A percentile compares a stretch with the other conserved stretches of the same genome.
Evolutionary conservation across 2,329 filamentous ascomycete species (phyloP).

Genomic region (Sarocladium strictum): DNA sequence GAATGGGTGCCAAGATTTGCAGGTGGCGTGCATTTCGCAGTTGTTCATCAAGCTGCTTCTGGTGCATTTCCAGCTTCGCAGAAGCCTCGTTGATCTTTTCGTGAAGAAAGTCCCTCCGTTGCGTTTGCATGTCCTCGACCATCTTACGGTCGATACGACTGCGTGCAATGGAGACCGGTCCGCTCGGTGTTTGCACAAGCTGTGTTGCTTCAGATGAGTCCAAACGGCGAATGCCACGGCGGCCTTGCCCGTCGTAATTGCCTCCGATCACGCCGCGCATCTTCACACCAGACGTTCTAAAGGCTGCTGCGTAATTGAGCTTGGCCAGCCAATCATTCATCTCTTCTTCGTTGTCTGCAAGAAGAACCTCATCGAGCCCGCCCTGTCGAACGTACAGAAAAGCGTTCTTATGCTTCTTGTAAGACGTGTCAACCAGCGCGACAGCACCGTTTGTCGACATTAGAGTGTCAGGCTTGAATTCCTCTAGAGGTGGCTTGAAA

Average conservation of each 20-base stretch:
- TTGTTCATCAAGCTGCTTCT: constrained; percentile 76
- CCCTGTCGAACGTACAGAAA: constrained; percentile 87
- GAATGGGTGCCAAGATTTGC: constrained; percentile 81
- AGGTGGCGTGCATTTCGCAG: constrained; percentile 87
- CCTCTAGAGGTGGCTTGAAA: constrained; percentile 82
- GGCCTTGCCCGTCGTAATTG: constrained; percentile 76
- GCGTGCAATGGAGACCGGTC: constrained; percentile 67
- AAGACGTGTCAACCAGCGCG: constrained; percentile 76
- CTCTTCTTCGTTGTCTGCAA: constrained; percentile 85
- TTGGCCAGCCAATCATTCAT: constrained; percentile 97
- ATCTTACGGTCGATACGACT: constrained; percentile 75
- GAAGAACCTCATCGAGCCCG: constrained; percentile 80
- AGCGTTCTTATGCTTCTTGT: constrained; percentile 93
- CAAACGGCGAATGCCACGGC: constrained; percentile 65
- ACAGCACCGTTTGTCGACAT: constrained; percentile 94
- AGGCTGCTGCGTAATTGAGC: constrained; percentile 92
- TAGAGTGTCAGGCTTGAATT: constrained; percentile 89
- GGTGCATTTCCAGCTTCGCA: constrained; percentile 64
- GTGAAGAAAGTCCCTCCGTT: constrained; percentile 75
- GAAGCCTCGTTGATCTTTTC: constrained; percentile 80
- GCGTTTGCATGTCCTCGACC: constrained; percentile 77
- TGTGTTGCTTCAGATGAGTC: constrained; percentile 56
- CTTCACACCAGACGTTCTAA: constrained; percentile 82
- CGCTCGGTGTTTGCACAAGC: constrained; percentile 62
- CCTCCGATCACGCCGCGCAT: constrained; percentile 84